These are phyloP conservation scores for Aspergillus ustus DNA, from an alignment of 2,329 filamentous ascomycete species.

Conservation along the genomic window DNA sequence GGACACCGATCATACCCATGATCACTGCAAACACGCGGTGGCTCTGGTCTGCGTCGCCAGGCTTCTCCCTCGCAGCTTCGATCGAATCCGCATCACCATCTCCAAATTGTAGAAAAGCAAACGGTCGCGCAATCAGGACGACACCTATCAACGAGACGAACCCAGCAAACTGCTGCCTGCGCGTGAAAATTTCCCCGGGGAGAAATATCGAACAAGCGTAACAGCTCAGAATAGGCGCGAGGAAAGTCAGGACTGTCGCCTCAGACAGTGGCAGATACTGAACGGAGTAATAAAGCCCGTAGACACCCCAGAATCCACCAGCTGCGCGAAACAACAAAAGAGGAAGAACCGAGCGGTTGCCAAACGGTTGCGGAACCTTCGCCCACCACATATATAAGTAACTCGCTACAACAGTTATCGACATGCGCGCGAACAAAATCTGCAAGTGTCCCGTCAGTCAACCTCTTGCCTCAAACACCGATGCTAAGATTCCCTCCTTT, in stretches of 20 bases:
- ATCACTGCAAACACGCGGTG: conserved; percentile 73
- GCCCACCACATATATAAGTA: conserved; percentile 74
- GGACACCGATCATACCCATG: conserved; percentile 74
- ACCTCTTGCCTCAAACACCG: background rate
- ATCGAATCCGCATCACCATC: conserved; percentile 23
- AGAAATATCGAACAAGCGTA: conserved; percentile 78
- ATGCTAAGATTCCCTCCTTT: background rate
- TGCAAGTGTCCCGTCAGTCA: conserved; percentile 31
- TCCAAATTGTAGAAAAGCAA: conserved; percentile 25
- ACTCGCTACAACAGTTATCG: conserved; percentile 70
- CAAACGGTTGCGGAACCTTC: conserved; percentile 70
- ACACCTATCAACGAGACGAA: conserved; percentile 78
- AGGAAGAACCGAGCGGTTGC: conserved; percentile 66
- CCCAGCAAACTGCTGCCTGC: conserved; percentile 75
- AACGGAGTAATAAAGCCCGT: conserved; percentile 74
- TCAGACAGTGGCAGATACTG: conserved; percentile 84
- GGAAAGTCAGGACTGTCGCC: conserved; percentile 86
- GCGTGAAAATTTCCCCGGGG: conserved; percentile 74
- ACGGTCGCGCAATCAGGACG: conserved; percentile 78
- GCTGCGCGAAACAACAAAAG: conserved; percentile 72
- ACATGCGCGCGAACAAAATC: conserved; percentile 80
- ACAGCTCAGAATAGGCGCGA: conserved; percentile 77
- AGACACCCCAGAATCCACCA: conserved; percentile 77
- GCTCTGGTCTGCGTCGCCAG: conserved; percentile 55
- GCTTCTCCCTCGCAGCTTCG: conserved; percentile 25